Base-by-base conservation (phyloP, 208 protist genomes). In the Leishmania lainsoni region DNA sequence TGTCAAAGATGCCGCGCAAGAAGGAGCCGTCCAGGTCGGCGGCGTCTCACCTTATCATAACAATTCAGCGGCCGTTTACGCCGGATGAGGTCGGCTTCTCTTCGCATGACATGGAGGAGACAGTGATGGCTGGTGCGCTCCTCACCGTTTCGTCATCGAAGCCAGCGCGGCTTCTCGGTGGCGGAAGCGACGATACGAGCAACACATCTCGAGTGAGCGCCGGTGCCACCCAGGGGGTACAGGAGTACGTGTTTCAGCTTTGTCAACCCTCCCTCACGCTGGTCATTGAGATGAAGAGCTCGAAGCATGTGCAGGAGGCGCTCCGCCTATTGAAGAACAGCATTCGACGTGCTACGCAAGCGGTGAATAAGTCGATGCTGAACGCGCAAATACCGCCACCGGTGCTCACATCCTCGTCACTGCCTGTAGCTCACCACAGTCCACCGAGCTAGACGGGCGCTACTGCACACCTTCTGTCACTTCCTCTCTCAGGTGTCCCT, bases 71-170 rank as follows among this genome's bases (percentile, higher is more conserved):
- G n/a, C 69, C 70, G 6, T 93, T 86, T 63, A 74, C 56, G 9
- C 88, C 91, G 5, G 87, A 92, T n/a, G 89, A 89, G 71, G 86
- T 96, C 16, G 90, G 87, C 4, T 81, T 90, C 10, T 88, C 90
- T 20, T 65, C 76, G 8, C 68, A 65, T 1, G 81, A 86, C 32
- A 77, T 94, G 3, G 87, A 87, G 75, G 75, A 90, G 83, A 80
- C 76, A 29, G 58, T 94, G 49, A 76, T 79, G 45, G 65, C 81
- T 0, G 83, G 81, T n/a, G 86, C 75, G 29, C 65, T 70, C 39
- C 78, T 87, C 26, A 89, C 81, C 0, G 79, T 81, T n/a, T 72
- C 74, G 39, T 84, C 79, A 51, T 69, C 71, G n/a, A 86, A 79
- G 77, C 72, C 78, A 42, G 71, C 52, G 58, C 20, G 84, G 45